Evolutionary conservation across 805 yeast species (phyloP).

Genomic region (Candida krabiensis): DNA sequence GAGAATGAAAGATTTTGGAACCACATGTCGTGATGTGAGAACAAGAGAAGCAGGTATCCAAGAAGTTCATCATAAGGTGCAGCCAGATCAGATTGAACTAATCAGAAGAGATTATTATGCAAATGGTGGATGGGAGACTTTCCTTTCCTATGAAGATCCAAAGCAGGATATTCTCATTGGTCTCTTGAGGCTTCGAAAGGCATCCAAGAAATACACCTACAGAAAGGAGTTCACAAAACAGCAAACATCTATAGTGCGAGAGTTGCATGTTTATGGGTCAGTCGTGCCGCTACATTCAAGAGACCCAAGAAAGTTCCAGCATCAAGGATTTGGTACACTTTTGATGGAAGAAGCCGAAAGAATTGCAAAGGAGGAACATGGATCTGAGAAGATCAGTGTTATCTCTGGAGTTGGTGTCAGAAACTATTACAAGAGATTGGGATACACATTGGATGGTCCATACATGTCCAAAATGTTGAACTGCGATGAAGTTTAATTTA

Average conservation of each 20-base stretch:
- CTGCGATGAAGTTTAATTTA: background rate
- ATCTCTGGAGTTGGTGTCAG: conserved; percentile 98
- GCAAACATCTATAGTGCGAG: conserved; percentile 93
- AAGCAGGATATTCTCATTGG: conserved; percentile 95
- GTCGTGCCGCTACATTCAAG: conserved; percentile 95
- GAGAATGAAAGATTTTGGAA: conserved; percentile 97
- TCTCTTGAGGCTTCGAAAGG: conserved; percentile 79
- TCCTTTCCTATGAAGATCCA: conserved; percentile 94
- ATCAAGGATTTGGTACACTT: conserved; percentile 97
- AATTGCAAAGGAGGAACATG: conserved; percentile 93
- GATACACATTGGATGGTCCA: conserved; percentile 93
- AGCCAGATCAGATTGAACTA: conserved; percentile 95
- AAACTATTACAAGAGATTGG: conserved; percentile 89
- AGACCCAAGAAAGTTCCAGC: conserved; percentile 97
- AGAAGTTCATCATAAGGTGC: conserved; percentile 95
- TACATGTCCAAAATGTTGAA: conserved; percentile 76
- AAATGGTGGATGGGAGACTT: conserved; percentile 99
- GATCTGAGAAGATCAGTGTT: conserved; percentile 86
- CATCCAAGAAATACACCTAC: conserved; percentile 85
- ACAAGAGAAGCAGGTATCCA: conserved; percentile 98
- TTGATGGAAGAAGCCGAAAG: conserved; percentile 98
- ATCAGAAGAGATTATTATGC: conserved; percentile 96
- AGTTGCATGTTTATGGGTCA: conserved; percentile 94
- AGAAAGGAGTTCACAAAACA: conserved; percentile 83
- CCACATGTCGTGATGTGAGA: conserved; percentile 92